Evolutionary conservation across 305 asterid genomes (phyloP).

Genomic region (Fraxinus floribunda): DNA sequence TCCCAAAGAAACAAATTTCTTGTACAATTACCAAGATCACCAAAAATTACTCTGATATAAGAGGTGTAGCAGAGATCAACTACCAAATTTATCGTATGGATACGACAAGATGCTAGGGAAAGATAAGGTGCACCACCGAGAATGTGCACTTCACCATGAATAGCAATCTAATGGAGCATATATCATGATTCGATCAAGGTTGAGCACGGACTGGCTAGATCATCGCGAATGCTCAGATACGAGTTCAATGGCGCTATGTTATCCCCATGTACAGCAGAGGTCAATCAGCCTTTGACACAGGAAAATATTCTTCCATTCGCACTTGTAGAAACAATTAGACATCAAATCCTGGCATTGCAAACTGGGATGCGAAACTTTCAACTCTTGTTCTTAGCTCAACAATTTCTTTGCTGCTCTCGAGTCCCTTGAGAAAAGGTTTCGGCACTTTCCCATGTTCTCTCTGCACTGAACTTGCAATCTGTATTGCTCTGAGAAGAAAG

Average conservation of each 20-base stretch:
- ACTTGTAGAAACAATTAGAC: slow-evolving; percentile 21
- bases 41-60: slow-evolving; percentile 16
- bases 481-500: slow-evolving; percentile 75
- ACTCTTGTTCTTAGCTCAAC: slow-evolving; percentile 69
- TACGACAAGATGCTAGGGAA: not conserved
- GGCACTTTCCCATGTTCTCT: slow-evolving; percentile 78
- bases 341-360: slow-evolving; percentile 89
- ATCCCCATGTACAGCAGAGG: not conserved
- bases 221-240: not conserved
- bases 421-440: slow-evolving; percentile 70
- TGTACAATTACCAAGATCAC: slow-evolving; percentile 13
- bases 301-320: not conserved
- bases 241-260: not conserved
- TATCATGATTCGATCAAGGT: slow-evolving; percentile 1
- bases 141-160: not conserved
- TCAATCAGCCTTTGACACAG: not conserved
- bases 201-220: not conserved
- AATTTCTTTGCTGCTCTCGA: slow-evolving; percentile 75
- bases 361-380: slow-evolving; percentile 82
- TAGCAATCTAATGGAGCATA: not conserved
- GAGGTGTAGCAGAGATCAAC: not conserved
- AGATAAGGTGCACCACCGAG: not conserved
- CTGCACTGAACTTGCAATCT: slow-evolving; percentile 71
- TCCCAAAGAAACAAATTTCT: not conserved
- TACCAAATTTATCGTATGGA: not conserved